A percentile compares a stretch with the other conserved stretches of the same genome.
phyloP scores from a whole-genome alignment of 495 filamentous ascomycete species.

The Neurospora sp. region DNA sequence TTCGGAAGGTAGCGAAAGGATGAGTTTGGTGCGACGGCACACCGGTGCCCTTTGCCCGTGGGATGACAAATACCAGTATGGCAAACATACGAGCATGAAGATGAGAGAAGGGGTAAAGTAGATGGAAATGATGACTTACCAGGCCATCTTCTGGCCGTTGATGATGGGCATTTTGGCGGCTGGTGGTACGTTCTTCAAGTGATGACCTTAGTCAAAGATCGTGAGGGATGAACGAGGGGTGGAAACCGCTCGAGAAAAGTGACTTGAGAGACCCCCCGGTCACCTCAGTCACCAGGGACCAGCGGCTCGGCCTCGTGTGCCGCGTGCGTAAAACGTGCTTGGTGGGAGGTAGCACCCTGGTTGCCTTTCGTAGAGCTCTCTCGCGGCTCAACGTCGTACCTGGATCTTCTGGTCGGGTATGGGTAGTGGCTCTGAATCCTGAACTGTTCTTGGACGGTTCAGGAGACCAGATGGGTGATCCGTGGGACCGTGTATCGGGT shows the following conservation, averaged over 20 bases:
- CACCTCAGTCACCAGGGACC: neutral
- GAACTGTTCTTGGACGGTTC: neutral
- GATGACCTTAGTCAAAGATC: neutral
- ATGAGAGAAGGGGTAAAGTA: constrained; percentile 5
- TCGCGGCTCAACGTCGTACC: neutral
- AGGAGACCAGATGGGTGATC: neutral
- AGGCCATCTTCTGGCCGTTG: constrained; percentile 50
- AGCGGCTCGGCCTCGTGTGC: neutral
- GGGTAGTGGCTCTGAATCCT: neutral
- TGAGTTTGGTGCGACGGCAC: neutral
- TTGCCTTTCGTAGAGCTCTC: neutral
- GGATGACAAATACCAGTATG: constrained; percentile 6
- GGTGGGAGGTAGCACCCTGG: neutral
- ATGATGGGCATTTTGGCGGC: constrained; percentile 42
- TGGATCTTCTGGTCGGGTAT: neutral
- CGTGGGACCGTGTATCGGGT: neutral
- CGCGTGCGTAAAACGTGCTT: neutral
- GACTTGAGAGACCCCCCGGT: neutral
- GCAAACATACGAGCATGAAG: neutral
- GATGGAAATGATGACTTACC: constrained; percentile 30
- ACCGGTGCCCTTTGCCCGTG: neutral
- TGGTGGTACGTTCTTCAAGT: neutral
- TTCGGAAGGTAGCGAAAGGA: neutral
- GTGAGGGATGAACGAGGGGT: neutral
- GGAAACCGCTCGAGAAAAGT: neutral